phyloP scores from a whole-genome alignment of 345 rosid species.

The Adansonia digitata region DNA sequence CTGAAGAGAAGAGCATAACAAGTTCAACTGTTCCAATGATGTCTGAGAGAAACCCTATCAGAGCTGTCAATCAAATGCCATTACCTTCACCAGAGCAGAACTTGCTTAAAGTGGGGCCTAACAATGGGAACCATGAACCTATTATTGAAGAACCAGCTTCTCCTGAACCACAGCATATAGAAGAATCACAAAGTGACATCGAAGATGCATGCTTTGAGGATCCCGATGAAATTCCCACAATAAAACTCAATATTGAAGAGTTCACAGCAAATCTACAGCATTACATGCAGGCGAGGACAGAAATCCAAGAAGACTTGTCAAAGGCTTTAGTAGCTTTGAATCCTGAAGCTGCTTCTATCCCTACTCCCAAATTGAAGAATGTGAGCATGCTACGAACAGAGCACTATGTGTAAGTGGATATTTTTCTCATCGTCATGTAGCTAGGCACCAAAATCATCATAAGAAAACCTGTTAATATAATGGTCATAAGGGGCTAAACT shows the following conservation, averaged over 20 bases:
- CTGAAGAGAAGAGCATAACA: slow-evolving; percentile 61
- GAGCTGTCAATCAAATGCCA: slow-evolving; percentile 35
- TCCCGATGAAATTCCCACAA: slow-evolving; percentile 76
- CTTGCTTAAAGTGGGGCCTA: slow-evolving; percentile 17
- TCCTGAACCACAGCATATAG: slow-evolving; percentile 55
- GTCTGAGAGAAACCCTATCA: slow-evolving; percentile 29
- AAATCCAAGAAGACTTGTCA: slow-evolving; percentile 74
- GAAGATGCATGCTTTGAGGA: slow-evolving; percentile 63
- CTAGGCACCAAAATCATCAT: background rate
- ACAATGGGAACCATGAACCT: slow-evolving; percentile 40
- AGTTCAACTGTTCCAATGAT: slow-evolving; percentile 32
- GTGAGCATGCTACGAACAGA: slow-evolving; percentile 82
- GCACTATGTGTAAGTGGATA: slow-evolving; percentile 84
- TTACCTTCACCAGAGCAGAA: slow-evolving; percentile 39
- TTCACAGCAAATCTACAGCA: slow-evolving; percentile 53
- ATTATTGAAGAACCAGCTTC: slow-evolving; percentile 84
- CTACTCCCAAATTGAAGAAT: slow-evolving; percentile 71
- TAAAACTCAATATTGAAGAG: slow-evolving; percentile 57
- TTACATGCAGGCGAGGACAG: slow-evolving; percentile 58
- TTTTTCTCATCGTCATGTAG: slow-evolving; percentile 9
- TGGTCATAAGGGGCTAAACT: slow-evolving; percentile 2
- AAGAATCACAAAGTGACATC: slow-evolving; percentile 52
- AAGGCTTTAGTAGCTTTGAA: slow-evolving; percentile 81
- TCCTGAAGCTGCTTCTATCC: slow-evolving; percentile 57
- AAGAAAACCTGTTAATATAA: background rate